Percentiles rank a stretch among this genome's conserved stretches.
Conservation (phyloP, 306 rosid genomes). For the Cucumis hystrix region DNA sequence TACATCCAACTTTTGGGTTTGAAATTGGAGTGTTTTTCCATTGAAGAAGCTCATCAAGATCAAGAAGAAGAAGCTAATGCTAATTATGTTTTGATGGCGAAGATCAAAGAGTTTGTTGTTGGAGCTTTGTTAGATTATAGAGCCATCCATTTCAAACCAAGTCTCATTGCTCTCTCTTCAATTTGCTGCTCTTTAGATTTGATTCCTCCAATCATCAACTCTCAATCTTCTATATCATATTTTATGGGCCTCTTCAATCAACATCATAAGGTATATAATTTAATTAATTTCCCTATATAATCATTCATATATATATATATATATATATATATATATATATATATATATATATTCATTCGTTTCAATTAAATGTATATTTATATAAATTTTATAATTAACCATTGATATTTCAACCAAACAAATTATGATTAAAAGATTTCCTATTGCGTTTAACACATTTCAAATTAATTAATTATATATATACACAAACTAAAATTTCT, state of each 20-base stretch:
- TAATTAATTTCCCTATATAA: no score
- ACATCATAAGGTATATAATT: conserved; percentile 21
- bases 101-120: conserved; percentile 16
- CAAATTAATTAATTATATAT: no score
- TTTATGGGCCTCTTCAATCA: conserved; percentile 15
- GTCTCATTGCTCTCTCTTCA: conserved; percentile 30
- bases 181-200: conserved; percentile 18
- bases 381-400: no score
- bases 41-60: conserved; percentile 6
- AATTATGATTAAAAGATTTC: no score
- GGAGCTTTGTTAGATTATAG: conserved; percentile 24
- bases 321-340: no score
- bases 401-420: no score
- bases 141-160: conserved; percentile 24
- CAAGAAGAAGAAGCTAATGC: neutral
- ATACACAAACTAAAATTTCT: no score
- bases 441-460: no score
- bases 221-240: conserved; percentile 6
- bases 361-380: no score
- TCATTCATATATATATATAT: no score
- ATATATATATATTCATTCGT: no score
- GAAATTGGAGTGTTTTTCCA: conserved; percentile 4
- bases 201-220: neutral
- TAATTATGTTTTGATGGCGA: neutral
- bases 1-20: conserved; percentile 13